phyloP scores from a whole-genome alignment of 345 rosid species.

The thale cress (Arabidopsis thaliana) region DNA sequence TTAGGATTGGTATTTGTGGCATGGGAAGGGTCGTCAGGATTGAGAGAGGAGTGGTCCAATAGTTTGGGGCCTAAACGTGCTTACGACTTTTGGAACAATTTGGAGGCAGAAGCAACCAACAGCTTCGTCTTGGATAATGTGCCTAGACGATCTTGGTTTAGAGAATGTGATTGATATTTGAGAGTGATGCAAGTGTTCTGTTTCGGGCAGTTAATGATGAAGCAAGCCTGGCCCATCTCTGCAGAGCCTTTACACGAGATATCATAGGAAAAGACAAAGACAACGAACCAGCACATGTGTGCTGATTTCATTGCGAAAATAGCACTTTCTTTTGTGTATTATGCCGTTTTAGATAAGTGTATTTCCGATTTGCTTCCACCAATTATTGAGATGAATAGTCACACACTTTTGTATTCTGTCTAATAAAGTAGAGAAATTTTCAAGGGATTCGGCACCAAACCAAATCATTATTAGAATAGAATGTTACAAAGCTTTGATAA shows the following conservation, averaged over 20 bases:
- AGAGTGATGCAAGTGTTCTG: neutral
- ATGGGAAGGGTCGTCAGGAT: neutral
- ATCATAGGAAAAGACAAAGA: neutral
- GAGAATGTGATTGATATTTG: neutral
- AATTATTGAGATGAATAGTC: too few relatives aligned
- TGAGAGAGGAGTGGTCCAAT: neutral
- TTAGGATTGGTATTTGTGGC: neutral
- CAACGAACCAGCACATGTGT: neutral
- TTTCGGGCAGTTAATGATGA: neutral
- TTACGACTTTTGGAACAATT: neutral
- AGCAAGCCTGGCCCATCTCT: neutral
- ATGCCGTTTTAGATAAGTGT: too few relatives aligned
- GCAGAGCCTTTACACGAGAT: neutral
- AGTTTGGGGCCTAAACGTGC: neutral
- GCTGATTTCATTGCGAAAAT: neutral
- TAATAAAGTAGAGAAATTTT: neutral
- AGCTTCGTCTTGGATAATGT: conserved; percentile 1
- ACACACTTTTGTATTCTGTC: too few relatives aligned
- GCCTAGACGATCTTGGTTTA: conserved; percentile 1
- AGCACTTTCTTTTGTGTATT: neutral
- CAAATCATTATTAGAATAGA: neutral
- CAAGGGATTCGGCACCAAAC: conserved; percentile 7
- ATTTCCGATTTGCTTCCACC: too few relatives aligned
- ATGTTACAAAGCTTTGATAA: conserved; percentile 26
- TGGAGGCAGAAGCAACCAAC: neutral